Conservation (phyloP, 192 early-diverging fungal species). For the Entomortierella chlamydospora region DNA sequence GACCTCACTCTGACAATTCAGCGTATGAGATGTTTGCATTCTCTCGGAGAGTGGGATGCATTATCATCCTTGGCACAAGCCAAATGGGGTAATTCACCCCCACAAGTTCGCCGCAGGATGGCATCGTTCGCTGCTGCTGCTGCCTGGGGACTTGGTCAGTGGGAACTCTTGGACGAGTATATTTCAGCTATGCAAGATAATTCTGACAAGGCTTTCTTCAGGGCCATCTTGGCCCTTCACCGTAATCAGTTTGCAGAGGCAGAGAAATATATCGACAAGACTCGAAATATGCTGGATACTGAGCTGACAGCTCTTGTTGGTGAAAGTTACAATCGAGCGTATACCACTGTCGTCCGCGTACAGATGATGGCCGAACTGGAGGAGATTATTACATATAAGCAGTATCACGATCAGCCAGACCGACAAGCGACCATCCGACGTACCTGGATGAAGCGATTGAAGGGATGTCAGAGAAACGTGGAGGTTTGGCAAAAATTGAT, state of each 20-base stretch:
- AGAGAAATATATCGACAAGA: slow-evolving; percentile 78
- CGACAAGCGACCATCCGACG: slow-evolving; percentile 77
- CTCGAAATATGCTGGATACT: slow-evolving; percentile 85
- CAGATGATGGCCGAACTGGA: slow-evolving; percentile 99
- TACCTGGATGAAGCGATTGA: slow-evolving; percentile 90
- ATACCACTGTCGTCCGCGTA: slow-evolving; percentile 88
- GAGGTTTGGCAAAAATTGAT: slow-evolving; percentile 96
- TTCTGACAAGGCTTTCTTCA: slow-evolving; percentile 87
- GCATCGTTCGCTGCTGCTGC: slow-evolving; percentile 93
- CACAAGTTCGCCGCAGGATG: slow-evolving; percentile 76
- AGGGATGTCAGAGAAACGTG: slow-evolving; percentile 91
- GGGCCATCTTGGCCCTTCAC: slow-evolving; percentile 87
- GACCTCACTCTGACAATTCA: slow-evolving; percentile 83
- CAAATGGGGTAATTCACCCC: slow-evolving; percentile 72
- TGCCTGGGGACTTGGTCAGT: slow-evolving; percentile 91
- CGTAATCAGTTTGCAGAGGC: slow-evolving; percentile 82
- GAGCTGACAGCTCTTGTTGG: slow-evolving; percentile 88
- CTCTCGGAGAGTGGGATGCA: slow-evolving; percentile 93
- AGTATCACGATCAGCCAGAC: slow-evolving; percentile 82
- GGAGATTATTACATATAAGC: slow-evolving; percentile 94
- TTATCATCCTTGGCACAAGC: slow-evolving; percentile 83
- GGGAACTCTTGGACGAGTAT: slow-evolving; percentile 92
- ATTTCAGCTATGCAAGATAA: slow-evolving; percentile 81
- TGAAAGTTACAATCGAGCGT: slow-evolving; percentile 95
- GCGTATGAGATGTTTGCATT: slow-evolving; percentile 92